phyloP scores from a whole-genome alignment of 2,329 filamentous ascomycete genomes.

The Hymenotorrendiella dingleyae region DNA sequence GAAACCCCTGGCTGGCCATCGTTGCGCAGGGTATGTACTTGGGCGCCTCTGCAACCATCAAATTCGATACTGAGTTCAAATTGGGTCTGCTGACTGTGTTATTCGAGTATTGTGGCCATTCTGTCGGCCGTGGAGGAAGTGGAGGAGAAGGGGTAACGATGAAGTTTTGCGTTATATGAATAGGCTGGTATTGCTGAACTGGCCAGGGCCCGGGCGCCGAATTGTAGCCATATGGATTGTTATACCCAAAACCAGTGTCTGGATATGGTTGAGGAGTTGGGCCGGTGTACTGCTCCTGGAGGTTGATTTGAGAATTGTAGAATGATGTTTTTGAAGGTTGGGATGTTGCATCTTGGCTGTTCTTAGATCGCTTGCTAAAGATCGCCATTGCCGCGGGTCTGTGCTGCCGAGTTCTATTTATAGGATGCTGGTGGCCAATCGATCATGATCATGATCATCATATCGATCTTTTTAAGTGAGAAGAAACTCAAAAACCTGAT shows the following conservation, averaged over 20 bases:
- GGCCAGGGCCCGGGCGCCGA: conserved; percentile 1
- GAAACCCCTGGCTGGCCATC: conserved; percentile 39
- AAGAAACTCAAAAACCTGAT: too few relatives aligned
- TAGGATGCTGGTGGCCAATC: neutral
- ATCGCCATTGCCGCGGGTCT: conserved; percentile 22
- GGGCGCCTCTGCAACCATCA: conserved; percentile 35
- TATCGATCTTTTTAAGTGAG: neutral
- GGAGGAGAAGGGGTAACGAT: conserved; percentile 13
- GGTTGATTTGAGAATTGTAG: conserved; percentile 5
- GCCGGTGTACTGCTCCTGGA: conserved; percentile 4
- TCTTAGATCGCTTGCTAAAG: conserved; percentile 26
- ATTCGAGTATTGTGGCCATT: conserved; percentile 9
- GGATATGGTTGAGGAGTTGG: conserved; percentile 11
- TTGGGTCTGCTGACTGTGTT: conserved; percentile 19
- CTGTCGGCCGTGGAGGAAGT: conserved; percentile 15
- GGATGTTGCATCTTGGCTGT: conserved; percentile 14
- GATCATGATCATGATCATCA: neutral
- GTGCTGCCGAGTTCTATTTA: conserved; percentile 2
- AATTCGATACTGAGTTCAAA: conserved; percentile 21
- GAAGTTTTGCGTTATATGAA: conserved; percentile 16
- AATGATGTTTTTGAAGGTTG: conserved; percentile 4
- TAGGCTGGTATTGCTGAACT: conserved; percentile 15
- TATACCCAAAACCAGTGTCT: conserved; percentile 11
- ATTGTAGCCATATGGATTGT: conserved; percentile 8
- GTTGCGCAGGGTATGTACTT: conserved; percentile 29